Evolutionary conservation across 495 filamentous ascomycete genomes (phyloP).

Genomic region (Penicillium antarcticum): DNA sequence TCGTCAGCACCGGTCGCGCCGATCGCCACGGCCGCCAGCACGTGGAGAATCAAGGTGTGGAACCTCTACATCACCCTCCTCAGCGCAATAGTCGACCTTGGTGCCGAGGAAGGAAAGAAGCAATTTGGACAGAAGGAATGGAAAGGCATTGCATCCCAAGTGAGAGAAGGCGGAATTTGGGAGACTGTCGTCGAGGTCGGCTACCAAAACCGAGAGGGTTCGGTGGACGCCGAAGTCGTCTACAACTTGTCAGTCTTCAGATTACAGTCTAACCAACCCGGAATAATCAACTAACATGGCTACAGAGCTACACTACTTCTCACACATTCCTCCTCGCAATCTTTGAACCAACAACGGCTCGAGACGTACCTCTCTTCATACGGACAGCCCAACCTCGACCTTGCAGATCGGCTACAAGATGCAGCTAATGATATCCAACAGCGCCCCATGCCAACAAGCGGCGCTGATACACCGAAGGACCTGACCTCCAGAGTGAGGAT

Average conservation of each 20-base stretch:
- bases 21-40: constrained; percentile 67
- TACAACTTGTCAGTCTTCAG: constrained; percentile 71
- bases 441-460: constrained; percentile 41
- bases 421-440: constrained; percentile 21
- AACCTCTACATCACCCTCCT: constrained; percentile 91
- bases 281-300: constrained; percentile 6
- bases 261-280: not conserved
- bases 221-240: constrained; percentile 92
- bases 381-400: constrained; percentile 63
- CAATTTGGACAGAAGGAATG: constrained; percentile 81
- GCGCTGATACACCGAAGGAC: constrained; percentile 75
- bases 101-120: constrained; percentile 83
- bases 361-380: constrained; percentile 86
- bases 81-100: constrained; percentile 84
- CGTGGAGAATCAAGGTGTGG: constrained; percentile 91
- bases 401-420: constrained; percentile 54
- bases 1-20: constrained; percentile 51
- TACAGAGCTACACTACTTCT: constrained; percentile 81
- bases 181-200: constrained; percentile 83
- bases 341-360: constrained; percentile 77
- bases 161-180: constrained; percentile 85
- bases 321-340: constrained; percentile 79
- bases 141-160: constrained; percentile 73
- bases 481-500: constrained; percentile 76
- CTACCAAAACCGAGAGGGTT: constrained; percentile 81